phyloP scores from a whole-genome alignment of 495 filamentous ascomycete genomes.

The Pyronema omphalodes region DNA sequence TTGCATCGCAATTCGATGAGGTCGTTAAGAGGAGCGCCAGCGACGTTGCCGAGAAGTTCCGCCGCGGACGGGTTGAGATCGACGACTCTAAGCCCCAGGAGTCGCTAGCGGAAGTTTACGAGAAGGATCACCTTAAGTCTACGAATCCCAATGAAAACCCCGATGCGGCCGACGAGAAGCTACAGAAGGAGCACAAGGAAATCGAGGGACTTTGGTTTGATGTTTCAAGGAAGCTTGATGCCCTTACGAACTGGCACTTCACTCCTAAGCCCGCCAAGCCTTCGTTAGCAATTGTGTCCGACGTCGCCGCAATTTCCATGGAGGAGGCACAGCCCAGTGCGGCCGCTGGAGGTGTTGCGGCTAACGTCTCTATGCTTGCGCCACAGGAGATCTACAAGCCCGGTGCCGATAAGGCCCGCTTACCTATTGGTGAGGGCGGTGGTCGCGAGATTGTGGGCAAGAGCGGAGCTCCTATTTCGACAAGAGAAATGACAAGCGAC shows the following conservation, averaged over 20 bases:
- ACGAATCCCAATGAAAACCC: slow-evolving; percentile 63
- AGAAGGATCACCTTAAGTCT: slow-evolving; percentile 68
- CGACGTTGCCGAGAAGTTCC: slow-evolving; percentile 34
- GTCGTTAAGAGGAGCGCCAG: slow-evolving; percentile 66
- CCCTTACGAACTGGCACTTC: slow-evolving; percentile 86
- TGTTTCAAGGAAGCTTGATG: slow-evolving; percentile 62
- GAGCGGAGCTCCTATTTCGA: slow-evolving; percentile 60
- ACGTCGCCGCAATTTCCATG: slow-evolving; percentile 79
- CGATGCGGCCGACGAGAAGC: slow-evolving; percentile 61
- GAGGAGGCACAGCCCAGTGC: slow-evolving; percentile 84
- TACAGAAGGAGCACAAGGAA: slow-evolving; percentile 67
- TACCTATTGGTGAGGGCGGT: slow-evolving; percentile 26
- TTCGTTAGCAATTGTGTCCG: slow-evolving; percentile 64
- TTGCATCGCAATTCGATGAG: slow-evolving; percentile 86
- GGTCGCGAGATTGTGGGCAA: slow-evolving; percentile 52
- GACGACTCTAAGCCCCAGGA: slow-evolving; percentile 75
- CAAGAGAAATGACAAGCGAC: slow-evolving; percentile 80
- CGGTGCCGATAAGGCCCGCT: slow-evolving; percentile 37
- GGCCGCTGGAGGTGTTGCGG: slow-evolving; percentile 46
- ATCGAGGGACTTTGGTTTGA: slow-evolving; percentile 71
- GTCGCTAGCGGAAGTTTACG: slow-evolving; percentile 80
- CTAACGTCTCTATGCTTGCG: slow-evolving; percentile 49
- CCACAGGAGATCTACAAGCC: slow-evolving; percentile 87
- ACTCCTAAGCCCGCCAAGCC: slow-evolving; percentile 68
- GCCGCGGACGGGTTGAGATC: slow-evolving; percentile 55